A percentile compares a stretch with the other conserved stretches of the same genome.
These are phyloP conservation scores for Aspergillus sp. DNA, from an alignment of 2,329 filamentous ascomycete species.

Conservation along the genomic window DNA sequence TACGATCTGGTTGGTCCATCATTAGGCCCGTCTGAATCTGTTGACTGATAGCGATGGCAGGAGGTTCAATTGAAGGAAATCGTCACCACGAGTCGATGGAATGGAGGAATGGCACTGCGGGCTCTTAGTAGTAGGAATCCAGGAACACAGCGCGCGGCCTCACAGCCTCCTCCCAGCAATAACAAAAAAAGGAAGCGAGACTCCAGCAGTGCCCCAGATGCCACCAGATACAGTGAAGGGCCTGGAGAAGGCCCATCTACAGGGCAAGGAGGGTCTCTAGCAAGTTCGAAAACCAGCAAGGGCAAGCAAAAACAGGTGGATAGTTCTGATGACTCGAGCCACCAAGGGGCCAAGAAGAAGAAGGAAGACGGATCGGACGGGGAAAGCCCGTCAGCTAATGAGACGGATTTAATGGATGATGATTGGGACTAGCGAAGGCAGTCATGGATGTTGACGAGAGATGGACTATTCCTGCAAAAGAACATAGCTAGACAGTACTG, in stretches of 20 bases:
- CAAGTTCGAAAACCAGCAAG: neutral
- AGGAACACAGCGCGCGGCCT: neutral
- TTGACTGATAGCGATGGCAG: too few species aligned
- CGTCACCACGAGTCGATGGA: too few species aligned
- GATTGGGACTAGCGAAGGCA: too few species aligned
- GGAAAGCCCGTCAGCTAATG: too few species aligned
- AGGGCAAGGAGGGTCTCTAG: neutral
- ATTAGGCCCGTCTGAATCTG: too few species aligned
- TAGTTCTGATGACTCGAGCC: neutral
- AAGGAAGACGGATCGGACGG: neutral
- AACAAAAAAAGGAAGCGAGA: neutral
- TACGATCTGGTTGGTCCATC: too few species aligned
- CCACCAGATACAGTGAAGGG: neutral
- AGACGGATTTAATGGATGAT: too few species aligned
- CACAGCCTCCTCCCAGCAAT: neutral
- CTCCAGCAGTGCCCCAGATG: neutral
- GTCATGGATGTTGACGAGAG: too few species aligned
- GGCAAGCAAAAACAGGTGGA: neutral
- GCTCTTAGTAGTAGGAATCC: neutral
- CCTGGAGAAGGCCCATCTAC: neutral
- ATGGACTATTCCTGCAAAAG: too few species aligned
- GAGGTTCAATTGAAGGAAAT: too few species aligned
- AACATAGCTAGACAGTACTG: too few species aligned
- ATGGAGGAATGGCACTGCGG: too few species aligned
- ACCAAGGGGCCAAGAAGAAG: neutral